Evolutionary conservation across 345 rosid species (phyloP), one percentile per base, ranked within the genome.

Genomic region (Murraya koenigii): DNA sequence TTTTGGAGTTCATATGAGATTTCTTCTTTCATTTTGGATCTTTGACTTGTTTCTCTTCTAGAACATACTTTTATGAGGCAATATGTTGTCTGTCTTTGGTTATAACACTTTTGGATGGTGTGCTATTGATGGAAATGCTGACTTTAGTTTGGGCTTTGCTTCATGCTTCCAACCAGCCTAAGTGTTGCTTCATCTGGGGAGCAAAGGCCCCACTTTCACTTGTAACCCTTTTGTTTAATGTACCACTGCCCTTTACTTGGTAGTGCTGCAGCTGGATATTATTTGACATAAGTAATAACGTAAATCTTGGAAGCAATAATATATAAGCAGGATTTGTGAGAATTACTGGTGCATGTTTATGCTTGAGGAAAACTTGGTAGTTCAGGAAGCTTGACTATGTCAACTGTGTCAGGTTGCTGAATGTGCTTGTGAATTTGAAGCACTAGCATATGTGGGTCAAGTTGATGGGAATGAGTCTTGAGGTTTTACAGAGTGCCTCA

Each of bases 1-100:
- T 72, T 63, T 14, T 63, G 59, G 71, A 69, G 55, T 26, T 80
- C 14, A 75, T 67, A 30, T 64, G 58, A 39, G 26, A 41, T 66
- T 59, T 65, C 47, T 44, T 44, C 20, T 69, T 69, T 41, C 26
- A 5, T 25, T 69, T 25, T 44, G 36, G 56, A 8, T 26, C 55
- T 5, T 25, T 13, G 23, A 38, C 8, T 39, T 26, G 32, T 15
- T 49, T 25, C 73, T 19, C 7, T 49, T 69, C 38, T 19, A 15
- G 35, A 28, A 28, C 73, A 69, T 17, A 8, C 38, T 15, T 28
- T 26, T 30, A 47, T 17, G 30, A 23, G 28, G 11, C 25, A 44
- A 68, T 68, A 14, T 30, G 19, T 6, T 23, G 30, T 28, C 38
- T 17, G 17, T 69, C 23, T 2, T 69, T 69, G 8, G 14, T 69